A percentile compares a stretch with the other conserved stretches of the same genome.
phyloP scores from a whole-genome alignment of 2,329 filamentous ascomycete genomes.

The Sordariomycetes sp. region DNA sequence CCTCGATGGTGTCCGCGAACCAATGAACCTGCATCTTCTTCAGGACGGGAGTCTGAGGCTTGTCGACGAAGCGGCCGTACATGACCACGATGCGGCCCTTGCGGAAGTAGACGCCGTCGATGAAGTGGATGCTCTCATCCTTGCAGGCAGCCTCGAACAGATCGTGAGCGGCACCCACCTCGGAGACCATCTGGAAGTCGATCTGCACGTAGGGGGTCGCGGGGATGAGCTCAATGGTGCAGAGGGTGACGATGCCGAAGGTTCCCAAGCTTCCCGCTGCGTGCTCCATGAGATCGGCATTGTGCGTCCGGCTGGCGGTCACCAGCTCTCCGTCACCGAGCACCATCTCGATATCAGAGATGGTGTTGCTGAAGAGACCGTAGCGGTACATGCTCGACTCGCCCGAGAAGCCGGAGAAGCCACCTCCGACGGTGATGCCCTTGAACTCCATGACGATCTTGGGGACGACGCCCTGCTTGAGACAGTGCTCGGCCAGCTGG shows the following conservation, averaged over 20 bases:
- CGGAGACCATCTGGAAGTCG: constrained; percentile 30
- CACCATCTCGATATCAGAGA: constrained; percentile 44
- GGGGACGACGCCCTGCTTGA: constrained; percentile 40
- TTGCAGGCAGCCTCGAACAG: constrained; percentile 24
- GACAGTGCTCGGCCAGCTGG: constrained; percentile 37
- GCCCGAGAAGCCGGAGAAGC: constrained; percentile 44
- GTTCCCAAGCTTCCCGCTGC: constrained; percentile 45
- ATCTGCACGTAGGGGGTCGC: constrained; percentile 40
- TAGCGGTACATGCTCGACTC: constrained; percentile 49
- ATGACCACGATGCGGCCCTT: constrained; percentile 37
- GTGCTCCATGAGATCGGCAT: constrained; percentile 40
- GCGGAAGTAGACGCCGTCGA: constrained; percentile 48
- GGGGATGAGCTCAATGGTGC: constrained; percentile 40
- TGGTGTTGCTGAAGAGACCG: constrained; percentile 44
- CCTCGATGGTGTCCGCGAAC: constrained; percentile 18
- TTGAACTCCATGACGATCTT: constrained; percentile 52
- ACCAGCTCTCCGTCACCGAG: constrained; percentile 42
- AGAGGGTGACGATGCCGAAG: constrained; percentile 44
- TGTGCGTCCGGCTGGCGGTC: constrained; percentile 32
- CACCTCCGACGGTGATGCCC: constrained; percentile 50
- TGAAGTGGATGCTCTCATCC: constrained; percentile 32
- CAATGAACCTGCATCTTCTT: constrained; percentile 20
- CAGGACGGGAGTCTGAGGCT: constrained; percentile 15
- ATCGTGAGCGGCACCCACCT: constrained; percentile 17
- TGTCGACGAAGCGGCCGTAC: constrained; percentile 36